Base-by-base conservation (phyloP, 2,329 filamentous ascomycete genomes). In the Hypoxylon sp. region DNA sequence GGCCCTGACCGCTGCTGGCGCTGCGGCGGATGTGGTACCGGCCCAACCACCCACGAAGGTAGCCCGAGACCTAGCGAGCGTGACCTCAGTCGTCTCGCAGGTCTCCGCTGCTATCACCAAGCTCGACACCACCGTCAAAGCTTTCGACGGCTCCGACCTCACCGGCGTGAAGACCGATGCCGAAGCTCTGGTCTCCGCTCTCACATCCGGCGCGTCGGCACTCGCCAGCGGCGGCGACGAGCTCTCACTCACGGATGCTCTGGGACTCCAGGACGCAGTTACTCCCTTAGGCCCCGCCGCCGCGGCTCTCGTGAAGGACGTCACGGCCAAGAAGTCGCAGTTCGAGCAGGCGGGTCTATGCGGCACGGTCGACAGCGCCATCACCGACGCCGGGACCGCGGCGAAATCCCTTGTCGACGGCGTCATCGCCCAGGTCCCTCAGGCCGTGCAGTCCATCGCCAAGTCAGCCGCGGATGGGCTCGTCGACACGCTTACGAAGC, bases 41-140 rank as follows among this genome's bases (percentile, higher is more conserved):
- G 51, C 54, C 25, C 29, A 45, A 3, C 31, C 41, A 7, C 55
- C 52, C 0, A 59, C 57, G 6, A 49, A 56, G 9, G 59, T 56
- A 19, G 23, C 26, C 23, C 55, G 61, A 7, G 67, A 60, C 45
- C 40, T 65, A 3, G 57, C 55, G 7, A 52, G 59, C 1, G 60
- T 69, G 27, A 55, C 50, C 4, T 61, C 56, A 3, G 61, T 62
- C 23, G 52, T 63, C 9, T 41, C 50, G 1, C 49, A 63, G 30
- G 60, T 67, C 25, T 60, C 61, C 1, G 43, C 34, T 17, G 64
- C 66, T 6, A 60, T 69, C 9, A 38, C 51, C 20, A 50, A 66
- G 34, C 66, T 69, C 17, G 67, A 68, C 55, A 58, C 26, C 2
- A 55, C 65, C 1, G 64, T 69, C 13, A 65, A 69, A 50, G 51